Conservation (phyloP, 2,329 filamentous ascomycete genomes). For the Pyricularia sp. region DNA sequence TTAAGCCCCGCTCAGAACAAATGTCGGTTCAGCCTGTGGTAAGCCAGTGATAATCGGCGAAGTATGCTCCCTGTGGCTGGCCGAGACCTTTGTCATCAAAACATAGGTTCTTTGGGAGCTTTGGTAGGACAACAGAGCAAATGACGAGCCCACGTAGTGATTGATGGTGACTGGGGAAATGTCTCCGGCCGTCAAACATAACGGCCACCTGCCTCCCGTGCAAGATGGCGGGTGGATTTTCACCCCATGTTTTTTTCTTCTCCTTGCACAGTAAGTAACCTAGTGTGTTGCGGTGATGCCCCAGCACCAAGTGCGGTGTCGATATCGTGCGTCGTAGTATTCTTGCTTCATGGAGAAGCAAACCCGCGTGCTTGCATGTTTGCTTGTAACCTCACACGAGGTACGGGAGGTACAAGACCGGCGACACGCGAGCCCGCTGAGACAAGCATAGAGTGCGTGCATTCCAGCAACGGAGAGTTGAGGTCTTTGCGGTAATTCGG, state of each 20-base stretch:
- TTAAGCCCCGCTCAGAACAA: neutral
- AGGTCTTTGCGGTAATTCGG: neutral
- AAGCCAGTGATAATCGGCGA: neutral
- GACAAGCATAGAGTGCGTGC: neutral
- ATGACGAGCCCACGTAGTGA: neutral
- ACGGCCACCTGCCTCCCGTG: neutral
- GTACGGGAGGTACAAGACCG: neutral
- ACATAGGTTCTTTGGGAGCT: neutral
- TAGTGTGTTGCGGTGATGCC: neutral
- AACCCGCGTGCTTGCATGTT: slow-evolving; percentile 1
- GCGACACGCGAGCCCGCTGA: neutral
- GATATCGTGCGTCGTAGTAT: neutral
- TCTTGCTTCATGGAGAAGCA: neutral
- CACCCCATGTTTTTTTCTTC: neutral
- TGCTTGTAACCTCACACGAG: slow-evolving; percentile 1
- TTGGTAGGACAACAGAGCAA: slow-evolving; percentile 3
- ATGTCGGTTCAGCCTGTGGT: neutral
- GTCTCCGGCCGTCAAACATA: neutral
- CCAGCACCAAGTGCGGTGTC: neutral
- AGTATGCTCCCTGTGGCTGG: neutral
- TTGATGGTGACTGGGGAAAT: neutral
- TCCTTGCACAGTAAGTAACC: neutral
- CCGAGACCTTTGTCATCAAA: neutral
- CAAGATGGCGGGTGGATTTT: neutral
- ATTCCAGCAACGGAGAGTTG: neutral